Evolutionary conservation across 2,329 filamentous ascomycete genomes (phyloP).

Genomic region (Apiospora saccharicola): DNA sequence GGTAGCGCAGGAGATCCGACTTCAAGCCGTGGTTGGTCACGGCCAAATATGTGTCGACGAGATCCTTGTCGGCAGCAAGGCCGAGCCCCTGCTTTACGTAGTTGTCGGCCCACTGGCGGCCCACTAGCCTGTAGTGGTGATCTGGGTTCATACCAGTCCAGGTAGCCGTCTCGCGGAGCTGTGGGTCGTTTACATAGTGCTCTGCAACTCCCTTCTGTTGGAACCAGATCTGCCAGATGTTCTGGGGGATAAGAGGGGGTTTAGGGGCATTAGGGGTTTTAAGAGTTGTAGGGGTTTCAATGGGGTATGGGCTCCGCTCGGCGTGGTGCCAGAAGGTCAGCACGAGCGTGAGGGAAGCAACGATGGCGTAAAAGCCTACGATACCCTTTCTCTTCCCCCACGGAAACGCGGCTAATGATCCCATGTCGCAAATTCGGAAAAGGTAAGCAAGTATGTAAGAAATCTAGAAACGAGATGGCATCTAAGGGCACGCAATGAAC

Average conservation of each 20-base stretch:
- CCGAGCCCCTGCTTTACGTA: slow-evolving; percentile 38
- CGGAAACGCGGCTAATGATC: neutral
- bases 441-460: neutral
- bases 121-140: slow-evolving; percentile 39
- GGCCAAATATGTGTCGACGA: slow-evolving; percentile 35
- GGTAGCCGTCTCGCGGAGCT: slow-evolving; percentile 33
- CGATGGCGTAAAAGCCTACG: neutral
- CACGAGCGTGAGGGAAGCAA: neutral
- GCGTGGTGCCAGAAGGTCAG: neutral
- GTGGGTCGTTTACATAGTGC: slow-evolving; percentile 26
- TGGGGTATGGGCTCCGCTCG: neutral
- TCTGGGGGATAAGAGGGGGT: slow-evolving; percentile 30
- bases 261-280: neutral
- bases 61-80: slow-evolving; percentile 25
- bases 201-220: slow-evolving; percentile 25
- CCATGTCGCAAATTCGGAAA: neutral
- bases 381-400: neutral
- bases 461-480: neutral
- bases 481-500: neutral
- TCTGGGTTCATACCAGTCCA: slow-evolving; percentile 38
- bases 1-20: slow-evolving; percentile 67
- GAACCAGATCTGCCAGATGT: slow-evolving; percentile 41
- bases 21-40: slow-evolving; percentile 41
- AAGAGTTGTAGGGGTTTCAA: neutral
- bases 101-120: slow-evolving; percentile 34